Conservation (phyloP, 2,329 filamentous ascomycete species). For the Boeremia lycopersici region DNA sequence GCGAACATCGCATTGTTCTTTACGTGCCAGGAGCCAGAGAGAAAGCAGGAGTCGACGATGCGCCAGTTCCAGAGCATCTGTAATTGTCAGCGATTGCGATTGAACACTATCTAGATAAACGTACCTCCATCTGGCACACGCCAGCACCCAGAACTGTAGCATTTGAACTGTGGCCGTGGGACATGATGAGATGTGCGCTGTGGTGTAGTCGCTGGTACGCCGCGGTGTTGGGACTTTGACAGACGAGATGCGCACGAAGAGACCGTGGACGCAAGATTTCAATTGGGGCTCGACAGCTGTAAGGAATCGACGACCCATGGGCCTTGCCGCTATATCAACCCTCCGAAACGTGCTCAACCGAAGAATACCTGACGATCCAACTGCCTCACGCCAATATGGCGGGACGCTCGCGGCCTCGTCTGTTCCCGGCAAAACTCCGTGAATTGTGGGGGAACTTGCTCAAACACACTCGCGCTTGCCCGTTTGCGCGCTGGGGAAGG, state of each 20-base stretch:
- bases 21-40: slow-evolving; percentile 72
- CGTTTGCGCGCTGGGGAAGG: not conserved
- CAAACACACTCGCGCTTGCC: slow-evolving; percentile 35
- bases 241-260: not conserved
- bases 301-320: not conserved
- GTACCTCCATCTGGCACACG: slow-evolving; percentile 50
- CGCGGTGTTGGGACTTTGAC: not conserved
- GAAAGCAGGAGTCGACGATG: slow-evolving; percentile 73
- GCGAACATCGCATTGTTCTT: slow-evolving; percentile 74
- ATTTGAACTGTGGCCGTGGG: slow-evolving; percentile 20
- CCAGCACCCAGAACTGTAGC: slow-evolving; percentile 25
- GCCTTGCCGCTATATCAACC: slow-evolving; percentile 14
- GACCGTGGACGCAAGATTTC: not conserved
- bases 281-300: slow-evolving; percentile 1
- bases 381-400: slow-evolving; percentile 11
- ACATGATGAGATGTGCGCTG: slow-evolving; percentile 13
- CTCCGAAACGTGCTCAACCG: slow-evolving; percentile 14
- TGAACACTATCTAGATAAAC: not conserved
- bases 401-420: slow-evolving; percentile 6
- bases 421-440: slow-evolving; percentile 11
- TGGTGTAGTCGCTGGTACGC: not conserved
- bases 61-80: slow-evolving; percentile 85
- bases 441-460: slow-evolving; percentile 41
- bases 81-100: not conserved
- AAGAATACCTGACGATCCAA: slow-evolving; percentile 9